phyloP scores from a whole-genome alignment of 2,329 filamentous ascomycete species.

The Fusarium keratoplasticum region DNA sequence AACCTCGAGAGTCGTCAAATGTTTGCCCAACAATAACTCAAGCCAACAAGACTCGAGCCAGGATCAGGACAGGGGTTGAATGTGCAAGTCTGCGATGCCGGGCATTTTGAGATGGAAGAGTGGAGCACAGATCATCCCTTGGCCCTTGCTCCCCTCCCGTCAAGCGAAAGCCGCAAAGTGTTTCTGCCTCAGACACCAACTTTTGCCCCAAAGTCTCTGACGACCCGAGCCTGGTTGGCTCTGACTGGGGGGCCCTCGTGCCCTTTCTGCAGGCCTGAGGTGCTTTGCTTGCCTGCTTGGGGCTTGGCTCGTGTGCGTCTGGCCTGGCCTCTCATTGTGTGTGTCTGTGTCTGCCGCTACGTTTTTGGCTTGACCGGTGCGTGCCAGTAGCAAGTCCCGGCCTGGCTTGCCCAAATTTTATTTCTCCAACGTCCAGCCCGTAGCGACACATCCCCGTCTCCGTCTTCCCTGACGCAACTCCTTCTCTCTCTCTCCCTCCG shows the following conservation, averaged over 20 bases:
- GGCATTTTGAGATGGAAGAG: constrained; percentile 16
- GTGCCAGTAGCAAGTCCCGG: not conserved
- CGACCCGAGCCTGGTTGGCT: constrained; percentile 12
- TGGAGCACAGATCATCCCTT: constrained; percentile 20
- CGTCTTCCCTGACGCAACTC: constrained; percentile 42
- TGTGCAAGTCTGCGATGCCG: constrained; percentile 23
- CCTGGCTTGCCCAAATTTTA: constrained; percentile 42
- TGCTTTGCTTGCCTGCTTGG: constrained; percentile 4
- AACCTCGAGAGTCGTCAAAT: not conserved
- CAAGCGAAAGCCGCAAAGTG: not conserved
- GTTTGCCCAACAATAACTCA: not conserved
- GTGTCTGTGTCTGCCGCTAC: not conserved
- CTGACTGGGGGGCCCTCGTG: constrained; percentile 6
- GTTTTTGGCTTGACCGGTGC: constrained; percentile 4
- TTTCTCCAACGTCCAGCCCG: constrained; percentile 42
- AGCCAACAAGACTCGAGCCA: not conserved
- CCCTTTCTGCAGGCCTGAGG: constrained; percentile 6
- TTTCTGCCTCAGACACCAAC: constrained; percentile 48
- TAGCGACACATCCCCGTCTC: constrained; percentile 29
- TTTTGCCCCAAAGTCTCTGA: constrained; percentile 17
- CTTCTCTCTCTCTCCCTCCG: constrained; percentile 29
- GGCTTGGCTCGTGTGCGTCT: constrained; percentile 29
- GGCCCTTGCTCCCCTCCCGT: constrained; percentile 1
- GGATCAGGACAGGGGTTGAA: not conserved
- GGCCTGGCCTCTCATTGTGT: not conserved